Base-by-base conservation (phyloP, 345 rosid species). In the Kandelia obovata region DNA sequence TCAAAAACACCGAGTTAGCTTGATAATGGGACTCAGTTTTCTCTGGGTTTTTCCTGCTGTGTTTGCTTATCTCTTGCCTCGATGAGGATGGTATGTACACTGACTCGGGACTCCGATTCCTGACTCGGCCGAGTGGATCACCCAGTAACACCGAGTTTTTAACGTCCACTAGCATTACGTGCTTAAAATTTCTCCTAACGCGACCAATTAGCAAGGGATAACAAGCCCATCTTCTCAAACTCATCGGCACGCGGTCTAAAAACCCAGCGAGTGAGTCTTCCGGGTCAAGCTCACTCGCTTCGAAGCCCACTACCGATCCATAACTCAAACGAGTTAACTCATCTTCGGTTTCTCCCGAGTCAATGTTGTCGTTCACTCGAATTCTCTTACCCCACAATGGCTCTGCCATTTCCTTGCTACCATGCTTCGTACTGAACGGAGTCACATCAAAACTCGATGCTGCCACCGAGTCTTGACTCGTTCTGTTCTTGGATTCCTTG, bases 191-290 rank as follows among this genome's bases (percentile, higher is more conserved):
- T 39, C 91, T 85, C 64, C 93, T 71, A 53, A 95, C 74, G 32
- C 96, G 95, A 2, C 97, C 99, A 0, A 95, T 83, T 1, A 95
- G 76, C 96, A 95, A 89, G 25, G 96, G 90, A 47, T 89, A 94
- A 76, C 93, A 84, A 9, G 96, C 97, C 97, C 98, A 94, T 64
- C 98, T 73, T 58, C 89, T 72, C 70, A 95, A 58, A 71, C 84
- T 81, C 77, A 92, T 75, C 0, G 96, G 96, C 35, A 88, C 89
- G 52, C 84, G 85, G 37, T 88, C 88, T 58, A 95, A 39, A 26
- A 95, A 95, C 51, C 97, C 99, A 11, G 90, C 72, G 0, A 95
- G 82, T 65, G 99, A 87, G 83, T 85, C 83, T 77, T 95, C 97
- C 26, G 97, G 91, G 79, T 92, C 96, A 64, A 95, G 85, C 82